phyloP scores from a whole-genome alignment of 2,329 filamentous ascomycete species.

The Epichloe uncinata region DNA sequence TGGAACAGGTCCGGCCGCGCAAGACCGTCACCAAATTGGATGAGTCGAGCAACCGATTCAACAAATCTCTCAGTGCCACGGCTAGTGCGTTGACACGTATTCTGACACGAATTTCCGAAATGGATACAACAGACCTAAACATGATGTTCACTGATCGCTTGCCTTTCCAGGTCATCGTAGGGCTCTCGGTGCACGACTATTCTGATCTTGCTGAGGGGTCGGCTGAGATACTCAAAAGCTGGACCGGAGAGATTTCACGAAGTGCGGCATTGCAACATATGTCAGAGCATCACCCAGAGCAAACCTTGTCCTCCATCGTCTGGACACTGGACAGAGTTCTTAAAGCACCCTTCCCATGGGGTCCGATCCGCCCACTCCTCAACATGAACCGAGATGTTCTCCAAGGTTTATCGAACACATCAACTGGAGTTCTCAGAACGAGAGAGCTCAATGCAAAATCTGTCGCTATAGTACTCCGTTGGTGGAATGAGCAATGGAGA shows the following conservation, averaged over 20 bases:
- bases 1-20: constrained; percentile 57
- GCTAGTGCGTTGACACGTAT: constrained; percentile 54
- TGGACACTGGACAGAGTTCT: constrained; percentile 24
- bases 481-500: constrained; percentile 80
- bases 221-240: constrained; percentile 68
- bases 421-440: constrained; percentile 41
- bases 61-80: constrained; percentile 48
- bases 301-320: constrained; percentile 30
- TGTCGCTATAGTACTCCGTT: constrained; percentile 51
- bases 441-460: constrained; percentile 46
- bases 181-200: constrained; percentile 70
- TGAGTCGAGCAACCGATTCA: constrained; percentile 51
- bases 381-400: constrained; percentile 45
- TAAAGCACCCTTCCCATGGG: constrained; percentile 33
- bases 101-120: constrained; percentile 66
- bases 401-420: constrained; percentile 40
- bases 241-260: constrained; percentile 52
- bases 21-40: constrained; percentile 30
- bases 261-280: constrained; percentile 25
- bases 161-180: constrained; percentile 62
- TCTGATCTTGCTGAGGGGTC: constrained; percentile 66
- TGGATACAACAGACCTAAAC: constrained; percentile 54
- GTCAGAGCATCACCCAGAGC: constrained; percentile 25
- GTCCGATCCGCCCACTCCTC: constrained; percentile 42
- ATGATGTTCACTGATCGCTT: constrained; percentile 53